A percentile compares a stretch with the other conserved stretches of the same genome.
Evolutionary conservation across 2,329 filamentous ascomycete species (phyloP).

Genomic region (Tolypocladium album): DNA sequence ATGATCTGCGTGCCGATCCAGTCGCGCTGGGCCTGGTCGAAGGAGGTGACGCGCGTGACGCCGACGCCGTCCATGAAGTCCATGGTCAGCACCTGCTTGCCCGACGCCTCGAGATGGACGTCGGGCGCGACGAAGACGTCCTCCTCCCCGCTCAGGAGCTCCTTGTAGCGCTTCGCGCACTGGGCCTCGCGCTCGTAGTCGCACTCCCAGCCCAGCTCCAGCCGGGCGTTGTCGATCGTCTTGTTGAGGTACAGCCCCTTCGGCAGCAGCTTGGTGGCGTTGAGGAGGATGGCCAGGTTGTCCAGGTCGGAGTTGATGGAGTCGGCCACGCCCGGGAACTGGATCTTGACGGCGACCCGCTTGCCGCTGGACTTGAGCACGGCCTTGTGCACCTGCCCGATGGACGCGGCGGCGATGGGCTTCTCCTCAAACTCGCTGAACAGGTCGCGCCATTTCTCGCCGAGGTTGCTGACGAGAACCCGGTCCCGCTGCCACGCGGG

Average conservation of each 20-base stretch:
- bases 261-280: constrained; percentile 79
- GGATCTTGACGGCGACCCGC: constrained; percentile 86
- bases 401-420: constrained; percentile 90
- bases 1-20: constrained; percentile 95
- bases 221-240: constrained; percentile 89
- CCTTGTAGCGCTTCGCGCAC: constrained; percentile 65
- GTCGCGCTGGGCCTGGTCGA: constrained; percentile 77
- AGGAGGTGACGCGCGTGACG: constrained; percentile 67
- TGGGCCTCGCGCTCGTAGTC: constrained; percentile 85
- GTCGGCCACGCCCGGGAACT: constrained; percentile 91
- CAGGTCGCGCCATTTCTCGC: constrained; percentile 71
- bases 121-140: constrained; percentile 70
- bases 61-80: constrained; percentile 79
- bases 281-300: constrained; percentile 83
- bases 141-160: constrained; percentile 56
- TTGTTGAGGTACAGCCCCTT: constrained; percentile 92
- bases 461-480: constrained; percentile 70
- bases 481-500: constrained; percentile 83
- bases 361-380: constrained; percentile 63
- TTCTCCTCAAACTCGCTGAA: constrained; percentile 81
- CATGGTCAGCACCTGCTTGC: constrained; percentile 83
- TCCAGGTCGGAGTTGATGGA: constrained; percentile 96
- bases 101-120: constrained; percentile 69
- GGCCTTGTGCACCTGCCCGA: constrained; percentile 89
- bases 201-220: constrained; percentile 92